phyloP scores from a whole-genome alignment of 2,329 filamentous ascomycete species.

The Cryphonectria japonica region DNA sequence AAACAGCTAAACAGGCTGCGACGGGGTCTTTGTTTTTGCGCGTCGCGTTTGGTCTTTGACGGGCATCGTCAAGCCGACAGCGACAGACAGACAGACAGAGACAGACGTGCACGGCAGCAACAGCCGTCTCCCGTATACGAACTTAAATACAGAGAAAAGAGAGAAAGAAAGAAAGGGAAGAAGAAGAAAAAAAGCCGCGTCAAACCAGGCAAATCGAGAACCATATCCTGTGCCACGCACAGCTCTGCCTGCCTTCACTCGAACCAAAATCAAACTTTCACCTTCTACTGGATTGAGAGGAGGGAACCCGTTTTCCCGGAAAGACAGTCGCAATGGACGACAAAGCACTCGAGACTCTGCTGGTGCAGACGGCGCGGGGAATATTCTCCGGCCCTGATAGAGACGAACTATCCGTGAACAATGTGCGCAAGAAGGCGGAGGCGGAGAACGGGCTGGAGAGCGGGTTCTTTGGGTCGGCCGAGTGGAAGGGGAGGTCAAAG shows the following conservation, averaged over 20 bases:
- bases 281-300: background rate
- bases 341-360: constrained; percentile 48
- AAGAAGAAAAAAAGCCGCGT: no score
- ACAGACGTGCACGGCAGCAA: no score
- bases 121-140: no score
- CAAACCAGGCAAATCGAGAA: no score
- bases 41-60: no score
- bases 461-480: constrained; percentile 51
- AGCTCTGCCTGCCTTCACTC: background rate
- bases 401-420: constrained; percentile 59
- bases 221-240: no score
- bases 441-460: constrained; percentile 51
- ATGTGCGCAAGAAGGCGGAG: constrained; percentile 57
- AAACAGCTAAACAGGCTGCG: background rate
- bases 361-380: constrained; percentile 51
- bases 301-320: background rate
- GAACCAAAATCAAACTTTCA: background rate
- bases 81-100: no score
- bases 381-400: constrained; percentile 48
- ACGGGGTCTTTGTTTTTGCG: background rate
- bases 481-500: constrained; percentile 65
- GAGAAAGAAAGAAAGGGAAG: no score
- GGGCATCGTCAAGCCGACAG: no score
- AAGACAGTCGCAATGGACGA: constrained; percentile 9
- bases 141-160: no score